These are phyloP conservation scores for Phoma sp. DNA, from an alignment of 2,329 filamentous ascomycete genomes.

Conservation along the genomic window DNA sequence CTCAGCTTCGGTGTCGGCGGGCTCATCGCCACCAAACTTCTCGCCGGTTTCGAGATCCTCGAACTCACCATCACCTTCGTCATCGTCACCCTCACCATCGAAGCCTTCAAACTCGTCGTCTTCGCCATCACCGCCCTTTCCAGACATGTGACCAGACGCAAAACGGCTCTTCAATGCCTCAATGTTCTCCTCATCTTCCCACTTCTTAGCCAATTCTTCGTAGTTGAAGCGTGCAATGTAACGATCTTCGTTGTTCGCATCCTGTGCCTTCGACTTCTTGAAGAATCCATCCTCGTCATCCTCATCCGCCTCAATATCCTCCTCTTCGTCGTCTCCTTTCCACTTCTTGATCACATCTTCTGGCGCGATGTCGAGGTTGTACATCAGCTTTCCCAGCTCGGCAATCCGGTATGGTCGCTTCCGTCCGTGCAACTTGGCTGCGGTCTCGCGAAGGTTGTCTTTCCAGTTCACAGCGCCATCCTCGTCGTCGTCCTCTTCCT, in stretches of 20 bases:
- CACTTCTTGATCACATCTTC: slow-evolving; percentile 79
- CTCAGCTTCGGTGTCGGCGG: slow-evolving; percentile 48
- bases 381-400: slow-evolving; percentile 87
- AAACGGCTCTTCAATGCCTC: slow-evolving; percentile 79
- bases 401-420: slow-evolving; percentile 77
- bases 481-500: slow-evolving; percentile 69
- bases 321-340: slow-evolving; percentile 70
- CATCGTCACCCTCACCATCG: slow-evolving; percentile 65
- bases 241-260: slow-evolving; percentile 71
- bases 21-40: slow-evolving; percentile 56
- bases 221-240: slow-evolving; percentile 82
- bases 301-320: slow-evolving; percentile 63
- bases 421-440: slow-evolving; percentile 73
- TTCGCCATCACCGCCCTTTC: slow-evolving; percentile 41
- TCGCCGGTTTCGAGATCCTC: slow-evolving; percentile 86
- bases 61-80: slow-evolving; percentile 78
- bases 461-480: slow-evolving; percentile 85
- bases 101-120: slow-evolving; percentile 63
- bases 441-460: slow-evolving; percentile 79
- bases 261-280: slow-evolving; percentile 61
- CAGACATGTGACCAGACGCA: slow-evolving; percentile 70
- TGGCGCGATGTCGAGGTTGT: slow-evolving; percentile 80
- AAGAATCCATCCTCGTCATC: slow-evolving; percentile 72
- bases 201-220: slow-evolving; percentile 80
- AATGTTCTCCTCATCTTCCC: slow-evolving; percentile 80